Percentiles rank a stretch among this genome's conserved stretches.
Conservation (phyloP, 2,329 filamentous ascomycete species). For the Mycosphaerella arachidis region DNA sequence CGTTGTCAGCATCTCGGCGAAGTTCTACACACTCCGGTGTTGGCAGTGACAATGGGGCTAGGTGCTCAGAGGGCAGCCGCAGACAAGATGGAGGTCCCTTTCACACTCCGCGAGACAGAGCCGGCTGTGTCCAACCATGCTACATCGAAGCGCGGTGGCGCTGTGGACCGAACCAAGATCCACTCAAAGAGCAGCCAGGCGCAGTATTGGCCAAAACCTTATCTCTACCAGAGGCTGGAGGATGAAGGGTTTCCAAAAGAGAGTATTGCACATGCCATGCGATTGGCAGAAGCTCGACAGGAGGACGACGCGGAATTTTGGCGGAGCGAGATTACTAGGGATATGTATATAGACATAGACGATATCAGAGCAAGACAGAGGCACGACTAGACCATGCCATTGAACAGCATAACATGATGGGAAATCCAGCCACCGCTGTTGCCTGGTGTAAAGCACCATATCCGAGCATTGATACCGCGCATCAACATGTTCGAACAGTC, state of each 20-base stretch:
- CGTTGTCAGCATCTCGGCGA: slow-evolving; percentile 21
- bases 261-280: slow-evolving; percentile 21
- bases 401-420: no score
- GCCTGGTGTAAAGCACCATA: no score
- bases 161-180: slow-evolving; percentile 12
- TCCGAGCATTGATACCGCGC: no score
- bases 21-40: slow-evolving; percentile 21
- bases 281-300: slow-evolving; percentile 14
- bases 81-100: slow-evolving; percentile 10
- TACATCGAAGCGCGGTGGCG: slow-evolving; percentile 2
- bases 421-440: no score
- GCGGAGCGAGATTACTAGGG: slow-evolving; percentile 14
- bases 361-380: not conserved
- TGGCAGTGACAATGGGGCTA: slow-evolving; percentile 21
- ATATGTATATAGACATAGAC: slow-evolving; percentile 20
- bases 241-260: slow-evolving; percentile 22
- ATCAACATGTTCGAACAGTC: no score
- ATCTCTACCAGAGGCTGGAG: slow-evolving; percentile 19
- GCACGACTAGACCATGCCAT: not conserved
- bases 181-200: slow-evolving; percentile 20
- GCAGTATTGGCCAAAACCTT: slow-evolving; percentile 4
- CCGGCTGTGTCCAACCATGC: slow-evolving; percentile 8
- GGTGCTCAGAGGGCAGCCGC: not conserved
- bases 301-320: slow-evolving; percentile 11
- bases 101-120: slow-evolving; percentile 24